Percentiles rank a stretch among this genome's conserved stretches.
Conservation (phyloP, 805 yeast species). For the Ogataea allantospora region DNA sequence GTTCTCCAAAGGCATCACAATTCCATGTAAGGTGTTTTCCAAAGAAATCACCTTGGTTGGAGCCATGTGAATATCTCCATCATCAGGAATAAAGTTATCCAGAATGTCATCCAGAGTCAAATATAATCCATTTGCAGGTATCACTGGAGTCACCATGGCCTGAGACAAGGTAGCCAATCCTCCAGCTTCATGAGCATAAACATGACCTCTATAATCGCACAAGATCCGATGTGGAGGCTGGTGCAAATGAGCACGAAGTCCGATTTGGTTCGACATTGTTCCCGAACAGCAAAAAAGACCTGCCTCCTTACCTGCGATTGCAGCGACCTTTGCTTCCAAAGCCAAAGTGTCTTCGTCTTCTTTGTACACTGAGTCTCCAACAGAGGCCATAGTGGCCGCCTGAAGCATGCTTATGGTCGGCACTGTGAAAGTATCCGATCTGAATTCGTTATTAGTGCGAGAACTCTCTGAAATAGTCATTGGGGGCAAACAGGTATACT, state of each 20-base stretch:
- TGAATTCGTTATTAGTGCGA: conserved; percentile 42
- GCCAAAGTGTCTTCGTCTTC: conserved; percentile 70
- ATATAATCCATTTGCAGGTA: conserved; percentile 69
- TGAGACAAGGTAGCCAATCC: conserved; percentile 83
- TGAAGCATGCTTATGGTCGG: conserved; percentile 73
- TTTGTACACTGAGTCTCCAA: conserved; percentile 82
- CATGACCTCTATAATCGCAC: conserved; percentile 82
- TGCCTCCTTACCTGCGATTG: conserved; percentile 72
- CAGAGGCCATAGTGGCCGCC: conserved; percentile 53
- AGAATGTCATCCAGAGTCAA: conserved; percentile 76
- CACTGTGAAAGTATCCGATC: conserved; percentile 85
- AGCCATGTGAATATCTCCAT: conserved; percentile 81
- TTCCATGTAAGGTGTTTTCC: conserved; percentile 85
- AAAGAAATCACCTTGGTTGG: conserved; percentile 80
- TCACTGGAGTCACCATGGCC: conserved; percentile 84
- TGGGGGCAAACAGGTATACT: not conserved
- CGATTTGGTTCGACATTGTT: conserved; percentile 85
- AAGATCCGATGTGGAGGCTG: conserved; percentile 81
- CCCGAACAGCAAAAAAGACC: conserved; percentile 84
- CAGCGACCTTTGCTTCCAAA: conserved; percentile 63
- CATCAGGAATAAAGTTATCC: conserved; percentile 59
- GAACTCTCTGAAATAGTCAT: conserved; percentile 17
- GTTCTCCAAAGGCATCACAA: conserved; percentile 74
- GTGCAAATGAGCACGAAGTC: conserved; percentile 62
- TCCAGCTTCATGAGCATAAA: conserved; percentile 81